Conservation (phyloP, 2,329 filamentous ascomycete species). For the Cylindrodendrum hubeiense region DNA sequence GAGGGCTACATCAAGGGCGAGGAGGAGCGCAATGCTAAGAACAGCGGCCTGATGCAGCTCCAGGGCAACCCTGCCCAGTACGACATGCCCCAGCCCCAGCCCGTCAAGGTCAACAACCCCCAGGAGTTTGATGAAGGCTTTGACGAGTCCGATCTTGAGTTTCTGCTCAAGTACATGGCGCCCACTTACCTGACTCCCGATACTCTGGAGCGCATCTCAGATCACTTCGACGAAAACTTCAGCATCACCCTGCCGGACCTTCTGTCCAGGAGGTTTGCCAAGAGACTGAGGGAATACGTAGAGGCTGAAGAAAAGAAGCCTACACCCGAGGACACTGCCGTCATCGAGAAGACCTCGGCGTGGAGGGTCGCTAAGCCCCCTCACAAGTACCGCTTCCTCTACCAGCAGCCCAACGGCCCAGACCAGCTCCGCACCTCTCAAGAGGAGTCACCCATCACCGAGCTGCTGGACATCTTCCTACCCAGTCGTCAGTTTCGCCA, state of each 20-base stretch:
- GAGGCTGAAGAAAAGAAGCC: constrained; percentile 69
- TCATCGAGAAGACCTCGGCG: constrained; percentile 68
- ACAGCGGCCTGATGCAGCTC: constrained; percentile 92
- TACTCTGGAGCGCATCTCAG: constrained; percentile 83
- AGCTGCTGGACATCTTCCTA: constrained; percentile 84
- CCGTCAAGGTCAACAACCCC: constrained; percentile 59
- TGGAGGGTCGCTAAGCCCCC: constrained; percentile 89
- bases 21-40: constrained; percentile 88
- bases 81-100: constrained; percentile 79
- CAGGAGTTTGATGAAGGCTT: constrained; percentile 68
- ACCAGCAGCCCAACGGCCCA: constrained; percentile 70
- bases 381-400: constrained; percentile 95
- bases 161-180: constrained; percentile 89
- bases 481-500: constrained; percentile 89
- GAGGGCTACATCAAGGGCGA: constrained; percentile 90
- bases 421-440: constrained; percentile 51
- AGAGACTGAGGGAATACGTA: constrained; percentile 78
- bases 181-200: constrained; percentile 94
- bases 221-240: constrained; percentile 85
- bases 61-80: constrained; percentile 93
- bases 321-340: constrained; percentile 60
- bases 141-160: constrained; percentile 85
- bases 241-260: constrained; percentile 86
- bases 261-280: constrained; percentile 81
- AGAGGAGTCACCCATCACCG: constrained; percentile 73